Evolutionary conservation across 1,139 yeast species (phyloP).

Genomic region (Debaryomycetaceae sp.): DNA sequence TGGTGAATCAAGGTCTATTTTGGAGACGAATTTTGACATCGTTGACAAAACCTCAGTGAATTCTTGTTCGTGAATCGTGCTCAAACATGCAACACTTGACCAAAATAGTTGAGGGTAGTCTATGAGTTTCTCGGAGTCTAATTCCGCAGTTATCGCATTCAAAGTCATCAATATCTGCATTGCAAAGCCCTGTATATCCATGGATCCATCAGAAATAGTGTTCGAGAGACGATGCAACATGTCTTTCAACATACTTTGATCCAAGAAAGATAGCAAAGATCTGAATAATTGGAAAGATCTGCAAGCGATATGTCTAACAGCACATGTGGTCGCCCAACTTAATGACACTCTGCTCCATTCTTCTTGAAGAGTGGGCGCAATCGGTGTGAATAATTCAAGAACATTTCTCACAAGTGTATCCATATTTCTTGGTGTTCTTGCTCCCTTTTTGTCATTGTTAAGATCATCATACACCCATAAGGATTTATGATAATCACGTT

Average conservation of each 20-base stretch:
- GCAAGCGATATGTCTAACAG: conserved; percentile 95
- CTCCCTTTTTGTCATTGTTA: conserved; percentile 62
- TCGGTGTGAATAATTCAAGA: conserved; percentile 51
- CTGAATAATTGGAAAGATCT: conserved; percentile 92
- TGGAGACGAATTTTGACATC: conserved; percentile 75
- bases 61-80: conserved; percentile 89
- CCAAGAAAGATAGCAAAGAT: conserved; percentile 71
- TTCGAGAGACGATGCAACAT: conserved; percentile 92
- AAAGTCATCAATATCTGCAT: conserved; percentile 96
- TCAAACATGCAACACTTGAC: conserved; percentile 91
- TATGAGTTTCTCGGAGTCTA: conserved; percentile 71
- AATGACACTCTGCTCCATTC: conserved; percentile 86
- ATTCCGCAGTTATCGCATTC: conserved; percentile 85
- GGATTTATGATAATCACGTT: conserved; percentile 31
- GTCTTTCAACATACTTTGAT: conserved; percentile 85
- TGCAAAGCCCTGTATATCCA: conserved; percentile 93
- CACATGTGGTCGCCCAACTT: conserved; percentile 96
- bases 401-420: conserved; percentile 69
- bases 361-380: conserved; percentile 55
- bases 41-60: conserved; percentile 84
- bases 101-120: conserved; percentile 93
- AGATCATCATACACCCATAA: conserved; percentile 90
- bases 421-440: conserved; percentile 86
- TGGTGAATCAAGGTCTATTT: conserved; percentile 80
- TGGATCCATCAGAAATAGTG: conserved; percentile 84